phyloP scores from a whole-genome alignment of 169 alveolate species.

The Cryptosporidium bovis region DNA sequence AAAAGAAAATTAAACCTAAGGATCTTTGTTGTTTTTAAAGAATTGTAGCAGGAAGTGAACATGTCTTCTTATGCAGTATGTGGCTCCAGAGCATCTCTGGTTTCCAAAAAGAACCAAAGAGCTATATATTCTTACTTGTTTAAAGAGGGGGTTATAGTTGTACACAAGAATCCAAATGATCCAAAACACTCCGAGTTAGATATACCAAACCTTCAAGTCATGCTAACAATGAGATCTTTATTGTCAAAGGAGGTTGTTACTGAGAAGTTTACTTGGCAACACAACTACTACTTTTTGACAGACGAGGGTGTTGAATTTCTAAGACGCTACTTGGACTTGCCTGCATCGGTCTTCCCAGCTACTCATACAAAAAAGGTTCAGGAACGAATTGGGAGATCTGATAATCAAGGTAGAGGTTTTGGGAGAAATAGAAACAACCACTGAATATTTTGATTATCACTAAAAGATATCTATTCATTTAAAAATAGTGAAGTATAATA shows the following conservation, averaged over 20 bases:
- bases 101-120: slow-evolving; percentile 69
- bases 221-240: slow-evolving; percentile 89
- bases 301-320: slow-evolving; percentile 90
- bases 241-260: slow-evolving; percentile 88
- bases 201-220: slow-evolving; percentile 90
- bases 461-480: not conserved
- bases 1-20: not conserved
- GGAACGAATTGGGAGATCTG: slow-evolving; percentile 67
- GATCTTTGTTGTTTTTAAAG: not conserved
- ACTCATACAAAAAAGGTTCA: slow-evolving; percentile 89
- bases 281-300: slow-evolving; percentile 88
- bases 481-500: slow-evolving; percentile 57
- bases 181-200: slow-evolving; percentile 86
- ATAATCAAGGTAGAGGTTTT: slow-evolving; percentile 54
- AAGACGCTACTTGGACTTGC: slow-evolving; percentile 89
- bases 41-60: not conserved
- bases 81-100: slow-evolving; percentile 75
- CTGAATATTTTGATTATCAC: not conserved
- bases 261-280: slow-evolving; percentile 92
- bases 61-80: slow-evolving; percentile 73
- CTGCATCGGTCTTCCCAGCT: slow-evolving; percentile 93
- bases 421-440: slow-evolving; percentile 69
- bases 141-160: slow-evolving; percentile 89
- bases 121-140: slow-evolving; percentile 60
- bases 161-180: slow-evolving; percentile 87